These are phyloP conservation scores for Stachybotrys chlorohalonatus DNA, from an alignment of 2,329 filamentous ascomycete genomes.

Conservation along the genomic window DNA sequence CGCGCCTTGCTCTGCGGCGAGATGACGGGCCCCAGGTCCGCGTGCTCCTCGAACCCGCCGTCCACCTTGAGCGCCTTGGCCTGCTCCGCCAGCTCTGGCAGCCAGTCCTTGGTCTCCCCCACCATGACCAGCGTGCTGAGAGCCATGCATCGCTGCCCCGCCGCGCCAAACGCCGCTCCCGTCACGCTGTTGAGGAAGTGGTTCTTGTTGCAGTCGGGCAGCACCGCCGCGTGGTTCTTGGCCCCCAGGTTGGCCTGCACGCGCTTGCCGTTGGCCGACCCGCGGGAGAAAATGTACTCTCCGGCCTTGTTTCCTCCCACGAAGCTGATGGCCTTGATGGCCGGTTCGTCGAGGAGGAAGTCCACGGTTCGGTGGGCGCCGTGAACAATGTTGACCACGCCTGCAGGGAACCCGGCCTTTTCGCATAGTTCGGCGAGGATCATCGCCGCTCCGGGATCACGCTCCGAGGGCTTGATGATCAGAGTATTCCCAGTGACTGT, in stretches of 20 bases:
- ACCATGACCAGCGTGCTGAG: conserved; percentile 76
- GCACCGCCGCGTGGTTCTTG: conserved; percentile 79
- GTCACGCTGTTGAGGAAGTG: conserved; percentile 78
- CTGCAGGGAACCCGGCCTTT: conserved; percentile 73
- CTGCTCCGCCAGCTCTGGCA: conserved; percentile 66
- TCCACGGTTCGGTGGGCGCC: conserved; percentile 73
- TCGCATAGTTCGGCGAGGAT: conserved; percentile 72
- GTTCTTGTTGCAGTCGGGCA: conserved; percentile 86
- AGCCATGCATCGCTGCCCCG: conserved; percentile 81
- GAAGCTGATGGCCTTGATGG: conserved; percentile 80
- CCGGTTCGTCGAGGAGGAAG: conserved; percentile 77
- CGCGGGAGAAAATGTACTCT: conserved; percentile 75
- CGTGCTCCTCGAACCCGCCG: conserved; percentile 71
- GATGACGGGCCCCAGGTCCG: conserved; percentile 77
- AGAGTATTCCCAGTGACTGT: conserved; percentile 78
- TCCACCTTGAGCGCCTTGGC: conserved; percentile 66
- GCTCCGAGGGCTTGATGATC: conserved; percentile 78
- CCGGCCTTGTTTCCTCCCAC: conserved; percentile 83
- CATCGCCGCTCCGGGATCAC: conserved; percentile 77
- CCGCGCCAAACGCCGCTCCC: conserved; percentile 76
- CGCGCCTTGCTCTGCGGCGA: conserved; percentile 68
- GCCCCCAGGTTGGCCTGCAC: conserved; percentile 82
- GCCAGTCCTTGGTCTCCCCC: conserved; percentile 77
- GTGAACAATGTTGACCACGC: conserved; percentile 77
- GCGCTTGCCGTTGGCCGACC: conserved; percentile 77